Evolutionary conservation across 2,329 filamentous ascomycete genomes (phyloP).

Genomic region (Fusarium drepaniforme): DNA sequence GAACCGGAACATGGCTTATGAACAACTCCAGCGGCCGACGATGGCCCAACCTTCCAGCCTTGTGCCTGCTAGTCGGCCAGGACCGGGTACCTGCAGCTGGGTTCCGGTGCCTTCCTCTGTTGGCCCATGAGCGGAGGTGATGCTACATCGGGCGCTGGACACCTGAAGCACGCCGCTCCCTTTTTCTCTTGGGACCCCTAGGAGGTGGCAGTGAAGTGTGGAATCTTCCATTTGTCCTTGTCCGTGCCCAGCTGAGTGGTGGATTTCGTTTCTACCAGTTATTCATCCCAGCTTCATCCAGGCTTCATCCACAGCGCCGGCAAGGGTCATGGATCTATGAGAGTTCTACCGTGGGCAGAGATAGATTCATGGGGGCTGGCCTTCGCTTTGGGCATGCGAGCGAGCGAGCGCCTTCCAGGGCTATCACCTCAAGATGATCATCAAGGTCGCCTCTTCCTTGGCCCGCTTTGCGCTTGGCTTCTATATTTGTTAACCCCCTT

Average conservation of each 20-base stretch:
- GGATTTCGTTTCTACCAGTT: slow-evolving; percentile 13
- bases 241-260: slow-evolving; percentile 30
- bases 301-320: not conserved
- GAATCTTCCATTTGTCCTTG: slow-evolving; percentile 14
- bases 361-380: slow-evolving; percentile 1
- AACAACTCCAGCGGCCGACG: slow-evolving; percentile 2
- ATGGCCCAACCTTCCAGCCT: not conserved
- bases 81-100: slow-evolving; percentile 22
- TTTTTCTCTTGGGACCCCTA: slow-evolving; percentile 6
- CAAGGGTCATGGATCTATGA: slow-evolving; percentile 1
- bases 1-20: slow-evolving; percentile 4
- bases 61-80: not conserved
- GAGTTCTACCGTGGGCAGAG: not conserved
- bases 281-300: slow-evolving; percentile 1
- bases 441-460: not conserved
- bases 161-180: slow-evolving; percentile 17
- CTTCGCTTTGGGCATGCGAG: not conserved
- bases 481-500: not conserved
- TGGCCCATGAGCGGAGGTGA: slow-evolving; percentile 14
- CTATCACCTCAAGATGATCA: not conserved
- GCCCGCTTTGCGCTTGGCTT: not conserved
- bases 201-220: slow-evolving; percentile 18
- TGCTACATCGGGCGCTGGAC: slow-evolving; percentile 18
- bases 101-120: slow-evolving; percentile 8
- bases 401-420: not conserved